Conservation (phyloP, 768 basidiomycete species). For the Fomitopsis serialis region DNA sequence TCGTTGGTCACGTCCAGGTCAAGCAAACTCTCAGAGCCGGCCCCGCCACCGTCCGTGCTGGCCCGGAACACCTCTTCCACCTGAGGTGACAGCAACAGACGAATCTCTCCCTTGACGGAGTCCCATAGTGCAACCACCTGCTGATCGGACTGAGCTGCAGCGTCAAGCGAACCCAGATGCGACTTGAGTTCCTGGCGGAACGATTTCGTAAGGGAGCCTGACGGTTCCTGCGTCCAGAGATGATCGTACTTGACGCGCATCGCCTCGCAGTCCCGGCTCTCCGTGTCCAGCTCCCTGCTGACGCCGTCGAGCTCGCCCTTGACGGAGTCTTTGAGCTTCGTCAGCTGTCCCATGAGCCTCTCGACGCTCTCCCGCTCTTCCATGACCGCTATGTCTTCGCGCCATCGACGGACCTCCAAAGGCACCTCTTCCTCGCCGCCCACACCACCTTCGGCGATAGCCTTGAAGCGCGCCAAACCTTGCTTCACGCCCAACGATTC, state of each 20-base stretch:
- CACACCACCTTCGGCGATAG: conserved; percentile 63
- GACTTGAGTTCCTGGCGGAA: conserved; percentile 77
- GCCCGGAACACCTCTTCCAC: conserved; percentile 61
- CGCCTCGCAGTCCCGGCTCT: conserved; percentile 83
- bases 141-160: conserved; percentile 72
- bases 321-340: conserved; percentile 52
- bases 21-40: conserved; percentile 42
- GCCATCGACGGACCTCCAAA: conserved; percentile 65
- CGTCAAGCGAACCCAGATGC: conserved; percentile 64
- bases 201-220: conserved; percentile 63
- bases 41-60: conserved; percentile 35
- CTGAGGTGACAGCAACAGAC: conserved; percentile 50
- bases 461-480: conserved; percentile 60
- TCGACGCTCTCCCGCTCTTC: conserved; percentile 70
- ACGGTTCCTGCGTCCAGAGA: conserved; percentile 82
- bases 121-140: conserved; percentile 76
- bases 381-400: conserved; percentile 63
- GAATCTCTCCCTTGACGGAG: conserved; percentile 58
- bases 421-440: conserved; percentile 64
- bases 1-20: conserved; percentile 70
- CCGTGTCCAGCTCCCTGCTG: conserved; percentile 67
- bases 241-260: conserved; percentile 86
- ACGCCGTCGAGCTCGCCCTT: conserved; percentile 56
- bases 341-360: conserved; percentile 53
- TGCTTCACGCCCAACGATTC: conserved; percentile 79